phyloP scores from a whole-genome alignment of 768 basidiomycete species.

The Amanita muscaria region DNA sequence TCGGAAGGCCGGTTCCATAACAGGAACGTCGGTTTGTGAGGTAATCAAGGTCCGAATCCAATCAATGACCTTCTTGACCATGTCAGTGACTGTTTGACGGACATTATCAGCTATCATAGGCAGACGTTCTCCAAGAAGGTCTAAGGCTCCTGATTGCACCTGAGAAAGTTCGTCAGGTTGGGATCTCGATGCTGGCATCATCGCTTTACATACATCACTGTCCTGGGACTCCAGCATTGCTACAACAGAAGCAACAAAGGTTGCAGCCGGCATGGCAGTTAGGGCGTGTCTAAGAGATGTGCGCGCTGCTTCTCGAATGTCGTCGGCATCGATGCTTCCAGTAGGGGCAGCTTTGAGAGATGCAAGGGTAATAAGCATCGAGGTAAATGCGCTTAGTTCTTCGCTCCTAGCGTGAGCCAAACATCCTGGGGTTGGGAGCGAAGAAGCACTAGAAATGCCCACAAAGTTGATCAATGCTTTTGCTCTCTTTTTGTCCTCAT shows the following conservation, averaged over 20 bases:
- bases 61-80: constrained; percentile 44
- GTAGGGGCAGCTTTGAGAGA: constrained; percentile 23
- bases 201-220: constrained; percentile 31
- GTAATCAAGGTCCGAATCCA: constrained; percentile 42
- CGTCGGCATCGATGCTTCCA: constrained; percentile 29
- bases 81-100: constrained; percentile 41
- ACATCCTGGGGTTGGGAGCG: constrained; percentile 13
- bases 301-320: constrained; percentile 40
- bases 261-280: constrained; percentile 55
- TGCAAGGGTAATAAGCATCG: constrained; percentile 40
- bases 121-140: constrained; percentile 59
- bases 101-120: constrained; percentile 46
- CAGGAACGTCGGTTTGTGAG: constrained; percentile 27
- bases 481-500: constrained; percentile 48
- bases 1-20: constrained; percentile 41
- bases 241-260: constrained; percentile 54
- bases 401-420: constrained; percentile 12
- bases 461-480: constrained; percentile 62
- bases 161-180: constrained; percentile 15
- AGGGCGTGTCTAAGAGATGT: constrained; percentile 45
- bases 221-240: constrained; percentile 50
- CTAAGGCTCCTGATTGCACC: constrained; percentile 63
- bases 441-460: constrained; percentile 38
- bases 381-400: constrained; percentile 34
- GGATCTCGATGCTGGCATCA: too few species aligned